Evolutionary conservation across 106 monocot species (phyloP), one percentile per base, ranked within the genome.

Genomic region (Alisma plantagoaquatica): DNA sequence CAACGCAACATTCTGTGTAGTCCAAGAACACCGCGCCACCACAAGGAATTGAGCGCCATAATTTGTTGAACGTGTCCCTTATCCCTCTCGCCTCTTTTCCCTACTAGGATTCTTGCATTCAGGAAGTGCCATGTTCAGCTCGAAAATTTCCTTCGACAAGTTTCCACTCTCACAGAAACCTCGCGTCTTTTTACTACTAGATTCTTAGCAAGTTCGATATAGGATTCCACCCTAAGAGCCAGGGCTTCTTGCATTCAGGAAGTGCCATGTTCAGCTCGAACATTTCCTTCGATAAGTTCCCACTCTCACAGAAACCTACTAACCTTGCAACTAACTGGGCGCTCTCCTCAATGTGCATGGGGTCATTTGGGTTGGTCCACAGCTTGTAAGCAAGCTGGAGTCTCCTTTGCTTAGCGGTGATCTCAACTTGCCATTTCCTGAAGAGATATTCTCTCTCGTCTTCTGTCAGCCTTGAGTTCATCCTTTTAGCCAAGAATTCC

Each of bases 271-370:
- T 96, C 22, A 96, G 78, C 73, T 88, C 88, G 23, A 96, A 96
- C 94, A 96, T 96, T 63, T 96, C 94, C 53, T 81, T 89, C n/a
- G 75, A 64, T 46, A 76, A 62, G 60, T 78, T 84, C 16, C 83
- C 87, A 57, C 81, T 73, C 23, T 96, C 94, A 50, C 88, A 81
- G 53, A 96, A 89, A 18, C 84, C 96, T 1, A 98, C 96, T 56
- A 98, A 43, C 25, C 73, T 72, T 9, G 96, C 96, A 54, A 98
- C 96, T 12, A 98, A 67, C 24, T 98, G 78, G 10, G 89, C 96
- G 41, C 96, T 98, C 46, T 85, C 84, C 29, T 84, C 82, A 2
- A 98, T 77, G 55, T 98, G 89, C 7, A 47, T 48, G 12, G 27
- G 43, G 29, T 85, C 78, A 27, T 43, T 80, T n/a, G 96, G 81